phyloP scores from a whole-genome alignment of 164 flowering plant species.

The Dillenia suffruticosa region DNA sequence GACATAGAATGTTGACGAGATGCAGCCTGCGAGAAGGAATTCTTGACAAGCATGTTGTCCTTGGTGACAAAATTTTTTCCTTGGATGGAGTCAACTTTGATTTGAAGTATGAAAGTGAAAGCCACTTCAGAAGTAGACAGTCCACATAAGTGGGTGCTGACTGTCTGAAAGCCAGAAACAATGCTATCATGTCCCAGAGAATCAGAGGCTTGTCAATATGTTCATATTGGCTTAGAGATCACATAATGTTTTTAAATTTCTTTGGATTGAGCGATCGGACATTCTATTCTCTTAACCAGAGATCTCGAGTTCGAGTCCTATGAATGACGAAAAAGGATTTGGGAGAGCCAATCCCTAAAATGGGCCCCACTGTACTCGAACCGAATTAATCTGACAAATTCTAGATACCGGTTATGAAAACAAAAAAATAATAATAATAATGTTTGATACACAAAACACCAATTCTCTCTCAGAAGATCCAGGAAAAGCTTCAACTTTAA shows the following conservation, averaged over 20 bases:
- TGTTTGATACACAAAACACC: conserved; percentile 52
- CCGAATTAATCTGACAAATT: too few relatives aligned
- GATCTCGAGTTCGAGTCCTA: too few relatives aligned
- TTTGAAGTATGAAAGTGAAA: conserved; percentile 32
- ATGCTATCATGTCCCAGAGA: conserved; percentile 75
- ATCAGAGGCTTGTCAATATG: conserved; percentile 44
- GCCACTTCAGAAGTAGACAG: conserved; percentile 51
- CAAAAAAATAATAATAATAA: too few relatives aligned
- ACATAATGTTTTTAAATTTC: conserved; percentile 54
- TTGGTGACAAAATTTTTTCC: conserved; percentile 26
- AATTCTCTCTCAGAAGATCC: conserved; percentile 48
- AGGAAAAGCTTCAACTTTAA: conserved; percentile 24
- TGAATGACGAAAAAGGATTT: too few relatives aligned
- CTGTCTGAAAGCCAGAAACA: conserved; percentile 60
- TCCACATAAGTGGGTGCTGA: conserved; percentile 46
- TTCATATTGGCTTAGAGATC: conserved; percentile 54
- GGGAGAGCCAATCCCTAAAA: too few relatives aligned
- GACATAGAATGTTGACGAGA: conserved; percentile 62
- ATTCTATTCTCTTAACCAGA: too few relatives aligned
- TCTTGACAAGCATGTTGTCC: conserved; percentile 22
- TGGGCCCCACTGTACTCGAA: too few relatives aligned
- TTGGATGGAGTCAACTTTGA: conserved; percentile 14
- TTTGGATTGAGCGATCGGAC: too few relatives aligned
- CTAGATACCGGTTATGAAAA: too few relatives aligned
- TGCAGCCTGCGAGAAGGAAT: conserved; percentile 60